phyloP scores from a whole-genome alignment of 176 grass and related monocot species.

The Triticum urartu region DNA sequence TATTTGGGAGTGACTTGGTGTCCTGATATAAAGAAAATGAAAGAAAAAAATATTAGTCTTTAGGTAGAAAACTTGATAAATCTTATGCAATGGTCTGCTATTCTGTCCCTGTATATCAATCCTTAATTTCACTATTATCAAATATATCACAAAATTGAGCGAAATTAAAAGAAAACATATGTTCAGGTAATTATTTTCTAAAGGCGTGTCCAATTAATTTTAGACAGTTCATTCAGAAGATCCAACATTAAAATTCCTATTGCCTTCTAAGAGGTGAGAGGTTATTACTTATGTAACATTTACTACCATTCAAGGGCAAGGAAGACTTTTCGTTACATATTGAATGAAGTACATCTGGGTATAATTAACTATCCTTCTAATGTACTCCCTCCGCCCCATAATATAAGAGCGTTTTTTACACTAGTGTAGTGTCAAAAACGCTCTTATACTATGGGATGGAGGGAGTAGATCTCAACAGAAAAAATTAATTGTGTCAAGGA shows the following conservation, averaged over 20 bases:
- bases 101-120: not conserved
- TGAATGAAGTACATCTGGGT: not conserved
- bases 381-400: not conserved
- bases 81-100: conserved; percentile 1
- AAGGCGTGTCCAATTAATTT: not conserved
- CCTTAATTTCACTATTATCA: not conserved
- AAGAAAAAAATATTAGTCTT: conserved; percentile 20
- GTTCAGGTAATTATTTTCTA: not conserved
- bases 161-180: not conserved
- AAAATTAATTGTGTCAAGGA: not conserved
- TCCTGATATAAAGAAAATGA: conserved; percentile 49
- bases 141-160: not conserved
- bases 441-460: no score
- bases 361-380: not conserved
- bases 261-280: not conserved
- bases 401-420: no score
- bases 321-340: not conserved
- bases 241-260: not conserved
- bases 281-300: not conserved
- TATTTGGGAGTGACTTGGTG: conserved; percentile 68
- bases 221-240: not conserved
- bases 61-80: not conserved
- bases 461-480: not conserved
- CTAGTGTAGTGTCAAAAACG: no score
- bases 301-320: not conserved